phyloP scores from a whole-genome alignment of 805 yeast species.

The Candida caryicola region DNA sequence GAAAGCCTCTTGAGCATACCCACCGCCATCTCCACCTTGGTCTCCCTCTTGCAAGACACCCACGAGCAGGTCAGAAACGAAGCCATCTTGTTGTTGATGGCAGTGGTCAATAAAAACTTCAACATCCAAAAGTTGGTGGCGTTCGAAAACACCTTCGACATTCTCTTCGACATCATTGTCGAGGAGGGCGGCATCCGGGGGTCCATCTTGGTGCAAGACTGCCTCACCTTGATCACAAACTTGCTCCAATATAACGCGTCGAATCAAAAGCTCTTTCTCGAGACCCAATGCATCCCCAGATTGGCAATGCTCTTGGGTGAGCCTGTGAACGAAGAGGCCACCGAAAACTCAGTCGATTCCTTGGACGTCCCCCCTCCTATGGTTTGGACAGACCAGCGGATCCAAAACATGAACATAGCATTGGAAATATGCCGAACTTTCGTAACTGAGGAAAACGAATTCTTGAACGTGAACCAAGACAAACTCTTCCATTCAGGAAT shows the following conservation, averaged over 20 bases:
- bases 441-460: constrained; percentile 68
- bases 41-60: constrained; percentile 44
- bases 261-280: constrained; percentile 85
- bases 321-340: constrained; percentile 37
- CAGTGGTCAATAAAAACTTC: constrained; percentile 74
- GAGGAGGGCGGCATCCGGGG: constrained; percentile 90
- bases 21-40: constrained; percentile 74
- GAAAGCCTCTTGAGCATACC: constrained; percentile 72
- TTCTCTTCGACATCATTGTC: constrained; percentile 70
- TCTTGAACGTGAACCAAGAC: constrained; percentile 58
- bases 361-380: constrained; percentile 33
- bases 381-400: constrained; percentile 76
- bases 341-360: constrained; percentile 17
- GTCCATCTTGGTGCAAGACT: constrained; percentile 87
- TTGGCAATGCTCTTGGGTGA: constrained; percentile 62
- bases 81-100: constrained; percentile 77
- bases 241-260: constrained; percentile 79
- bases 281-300: constrained; percentile 73
- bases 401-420: constrained; percentile 61
- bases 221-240: constrained; percentile 70
- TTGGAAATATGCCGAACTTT: constrained; percentile 72
- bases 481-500: constrained; percentile 60
- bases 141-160: constrained; percentile 88
- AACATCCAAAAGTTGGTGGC: constrained; percentile 92
- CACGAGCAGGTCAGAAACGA: constrained; percentile 89